Percentiles rank a stretch among this genome's conserved stretches.
Conservation (phyloP, 2,329 filamentous ascomycete genomes). For the Sporothrix mexicana region DNA sequence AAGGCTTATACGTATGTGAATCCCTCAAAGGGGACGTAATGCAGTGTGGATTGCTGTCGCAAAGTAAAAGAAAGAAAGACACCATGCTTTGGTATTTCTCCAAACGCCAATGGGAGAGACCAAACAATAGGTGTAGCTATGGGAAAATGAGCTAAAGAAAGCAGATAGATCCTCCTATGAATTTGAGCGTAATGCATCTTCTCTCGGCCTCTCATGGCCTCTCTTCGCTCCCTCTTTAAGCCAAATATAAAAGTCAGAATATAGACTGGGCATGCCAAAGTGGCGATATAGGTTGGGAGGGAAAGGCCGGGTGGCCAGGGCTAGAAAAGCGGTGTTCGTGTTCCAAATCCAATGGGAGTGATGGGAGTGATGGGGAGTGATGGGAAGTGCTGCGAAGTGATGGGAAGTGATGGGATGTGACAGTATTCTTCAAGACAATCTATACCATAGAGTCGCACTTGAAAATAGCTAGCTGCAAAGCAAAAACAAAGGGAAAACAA, state of each 20-base stretch:
- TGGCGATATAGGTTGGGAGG: not conserved
- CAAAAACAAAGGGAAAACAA: no score
- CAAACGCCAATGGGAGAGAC: constrained; percentile 4
- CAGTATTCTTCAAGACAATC: no score
- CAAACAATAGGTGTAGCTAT: not conserved
- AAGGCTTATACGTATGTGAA: not conserved
- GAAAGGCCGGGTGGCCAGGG: not conserved
- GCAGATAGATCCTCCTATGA: not conserved
- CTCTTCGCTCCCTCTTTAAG: not conserved
- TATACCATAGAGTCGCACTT: no score
- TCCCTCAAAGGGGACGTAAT: not conserved
- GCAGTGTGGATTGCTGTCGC: not conserved
- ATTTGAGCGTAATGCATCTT: not conserved
- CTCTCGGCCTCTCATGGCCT: not conserved
- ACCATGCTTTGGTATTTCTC: constrained; percentile 10
- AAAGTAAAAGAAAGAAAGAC: not conserved
- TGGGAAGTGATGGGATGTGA: no score
- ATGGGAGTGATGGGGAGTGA: not conserved
- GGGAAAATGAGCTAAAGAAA: not conserved
- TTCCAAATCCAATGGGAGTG: not conserved
- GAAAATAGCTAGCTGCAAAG: no score
- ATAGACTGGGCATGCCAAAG: not conserved
- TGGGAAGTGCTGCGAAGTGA: no score
- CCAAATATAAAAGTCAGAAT: not conserved
- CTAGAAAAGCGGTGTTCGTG: not conserved